Evolutionary conservation across 2,329 filamentous ascomycete species (phyloP).

Genomic region (Arthrobotrys sphaeroides): DNA sequence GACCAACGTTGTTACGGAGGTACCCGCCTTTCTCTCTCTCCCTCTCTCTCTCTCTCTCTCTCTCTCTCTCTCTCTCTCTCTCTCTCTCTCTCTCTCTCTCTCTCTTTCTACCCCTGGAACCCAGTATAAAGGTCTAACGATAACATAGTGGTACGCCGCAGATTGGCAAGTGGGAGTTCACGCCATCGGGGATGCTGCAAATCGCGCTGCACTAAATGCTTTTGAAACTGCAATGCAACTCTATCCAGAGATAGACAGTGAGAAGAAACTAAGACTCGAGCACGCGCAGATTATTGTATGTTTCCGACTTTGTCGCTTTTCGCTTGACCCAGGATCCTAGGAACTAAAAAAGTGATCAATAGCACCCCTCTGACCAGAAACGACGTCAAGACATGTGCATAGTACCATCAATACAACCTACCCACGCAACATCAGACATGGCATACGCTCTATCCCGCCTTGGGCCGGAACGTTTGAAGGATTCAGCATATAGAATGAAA

Average conservation of each 20-base stretch:
- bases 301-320: background rate
- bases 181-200: slow-evolving; percentile 76
- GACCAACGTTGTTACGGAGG: slow-evolving; percentile 12
- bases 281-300: slow-evolving; percentile 72
- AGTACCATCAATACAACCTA: slow-evolving; percentile 75
- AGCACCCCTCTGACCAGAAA: slow-evolving; percentile 68
- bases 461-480: slow-evolving; percentile 66
- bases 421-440: slow-evolving; percentile 77
- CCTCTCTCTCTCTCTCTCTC: too few relatives aligned
- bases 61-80: too few relatives aligned
- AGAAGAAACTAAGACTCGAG: slow-evolving; percentile 72
- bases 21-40: too few relatives aligned
- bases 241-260: slow-evolving; percentile 66
- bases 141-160: slow-evolving; percentile 67
- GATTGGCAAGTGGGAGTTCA: slow-evolving; percentile 77
- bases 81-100: too few relatives aligned
- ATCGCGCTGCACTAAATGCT: slow-evolving; percentile 72
- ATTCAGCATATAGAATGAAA: slow-evolving; percentile 73
- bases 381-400: slow-evolving; percentile 70
- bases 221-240: slow-evolving; percentile 64
- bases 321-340: too few relatives aligned
- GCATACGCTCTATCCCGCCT: slow-evolving; percentile 72
- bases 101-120: background rate
- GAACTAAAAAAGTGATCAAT: background rate
- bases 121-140: background rate